Evolutionary conservation across 1,139 yeast species (phyloP), one percentile per base, ranked within the genome.

Genomic region (Kodamaea alishanica): DNA sequence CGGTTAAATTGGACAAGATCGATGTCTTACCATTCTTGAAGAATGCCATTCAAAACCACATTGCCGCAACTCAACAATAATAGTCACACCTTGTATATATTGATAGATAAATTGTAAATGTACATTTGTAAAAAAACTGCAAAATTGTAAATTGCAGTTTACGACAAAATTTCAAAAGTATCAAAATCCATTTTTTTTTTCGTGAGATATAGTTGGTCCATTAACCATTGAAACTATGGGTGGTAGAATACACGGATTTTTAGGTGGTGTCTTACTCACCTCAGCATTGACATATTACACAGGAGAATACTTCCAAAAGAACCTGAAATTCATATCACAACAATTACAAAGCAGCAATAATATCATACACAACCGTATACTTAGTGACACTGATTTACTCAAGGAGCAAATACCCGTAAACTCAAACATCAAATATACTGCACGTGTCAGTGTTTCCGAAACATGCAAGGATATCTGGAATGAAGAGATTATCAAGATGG

Each of bases 391-490:
- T 35, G 71, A 61, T 48, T 60, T 56, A 45, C 64, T 58, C 48
- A 62, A 56, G 50, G 61, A 47, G 11, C 50, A 70, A 23, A 62
- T 70, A 20, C 75, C 72, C 42, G 55, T 62, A 30, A 63, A 73
- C 33, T 69, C 79, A 32, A 68, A 73, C 30, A 63, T 69, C 29
- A 42, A 41, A 12, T 39, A 46, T 22, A 51, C 54, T 11, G 40
- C 45, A n/a, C 52, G 70, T 28, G 55, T 56, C 4, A 52, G 57
- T 28, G 41, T 79, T 32, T 53, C 54, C 8, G 92, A 87, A 58
- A 81, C 90, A 0, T 69, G 77, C 46, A 85, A 82, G 51, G 95
- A 87, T 54, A 70, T 86, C 34, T 87, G 96, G 96, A 84, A 87
- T 54, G 81, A 77, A 38, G 94, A 85, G 56, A 75, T 87, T 38